Percentiles rank a stretch among this genome's conserved stretches.
Evolutionary conservation across 2,329 filamentous ascomycete genomes (phyloP).

Genomic region (Colletotrichum trifolii): DNA sequence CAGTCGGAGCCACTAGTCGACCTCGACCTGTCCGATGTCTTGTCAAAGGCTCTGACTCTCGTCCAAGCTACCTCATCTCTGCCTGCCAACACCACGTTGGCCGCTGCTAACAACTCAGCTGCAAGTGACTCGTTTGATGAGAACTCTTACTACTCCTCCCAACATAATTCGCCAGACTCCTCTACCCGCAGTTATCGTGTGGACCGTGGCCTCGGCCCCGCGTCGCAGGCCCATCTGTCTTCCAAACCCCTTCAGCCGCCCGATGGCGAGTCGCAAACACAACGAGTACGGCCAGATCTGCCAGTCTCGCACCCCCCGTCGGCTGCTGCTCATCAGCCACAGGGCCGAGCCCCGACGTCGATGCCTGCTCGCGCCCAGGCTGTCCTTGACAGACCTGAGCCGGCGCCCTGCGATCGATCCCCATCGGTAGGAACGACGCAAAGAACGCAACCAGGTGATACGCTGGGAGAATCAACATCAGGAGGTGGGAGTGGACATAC

Average conservation of each 20-base stretch:
- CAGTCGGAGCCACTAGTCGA: slow-evolving; percentile 67
- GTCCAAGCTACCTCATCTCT: slow-evolving; percentile 75
- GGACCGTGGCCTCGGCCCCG: slow-evolving; percentile 58
- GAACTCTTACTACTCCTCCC: slow-evolving; percentile 96
- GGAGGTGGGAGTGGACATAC: slow-evolving; percentile 52
- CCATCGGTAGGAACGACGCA: slow-evolving; percentile 34
- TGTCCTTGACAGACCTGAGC: background rate
- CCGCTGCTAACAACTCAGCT: slow-evolving; percentile 64
- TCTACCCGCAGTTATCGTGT: slow-evolving; percentile 57
- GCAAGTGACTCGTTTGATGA: slow-evolving; percentile 88
- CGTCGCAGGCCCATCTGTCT: slow-evolving; percentile 39
- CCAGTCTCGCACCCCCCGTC: slow-evolving; percentile 25
- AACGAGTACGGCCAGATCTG: slow-evolving; percentile 16
- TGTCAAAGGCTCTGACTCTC: slow-evolving; percentile 76
- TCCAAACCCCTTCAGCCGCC: slow-evolving; percentile 31
- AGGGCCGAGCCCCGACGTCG: slow-evolving; percentile 33
- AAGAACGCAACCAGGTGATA: slow-evolving; percentile 21
- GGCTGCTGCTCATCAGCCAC: slow-evolving; percentile 38
- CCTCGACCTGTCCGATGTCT: slow-evolving; percentile 78
- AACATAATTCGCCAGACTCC: slow-evolving; percentile 79
- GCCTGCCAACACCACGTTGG: slow-evolving; percentile 64
- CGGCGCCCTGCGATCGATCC: slow-evolving; percentile 18
- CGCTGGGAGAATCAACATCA: slow-evolving; percentile 47
- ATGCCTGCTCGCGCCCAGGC: slow-evolving; percentile 19
- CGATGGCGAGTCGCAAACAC: slow-evolving; percentile 11